Conservation (phyloP, 345 rosid genomes). For the Pseudoturritis turrita region DNA sequence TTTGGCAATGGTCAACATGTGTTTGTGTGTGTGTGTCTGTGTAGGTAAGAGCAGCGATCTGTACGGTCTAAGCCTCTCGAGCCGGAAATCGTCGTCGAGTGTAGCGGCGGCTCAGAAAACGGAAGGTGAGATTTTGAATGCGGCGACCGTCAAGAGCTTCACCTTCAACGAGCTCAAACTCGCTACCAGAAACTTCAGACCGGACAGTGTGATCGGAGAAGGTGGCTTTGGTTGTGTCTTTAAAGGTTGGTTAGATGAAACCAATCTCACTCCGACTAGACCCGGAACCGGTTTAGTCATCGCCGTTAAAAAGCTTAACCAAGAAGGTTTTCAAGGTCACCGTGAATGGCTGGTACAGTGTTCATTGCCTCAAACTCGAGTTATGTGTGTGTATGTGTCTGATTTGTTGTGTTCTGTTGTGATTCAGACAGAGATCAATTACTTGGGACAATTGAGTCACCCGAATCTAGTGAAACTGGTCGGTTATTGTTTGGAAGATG, state of each 20-base stretch:
- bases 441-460: slow-evolving; percentile 73
- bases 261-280: slow-evolving; percentile 53
- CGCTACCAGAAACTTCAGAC: slow-evolving; percentile 86
- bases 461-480: slow-evolving; percentile 84
- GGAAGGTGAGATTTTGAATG: slow-evolving; percentile 85
- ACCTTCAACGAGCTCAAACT: slow-evolving; percentile 60
- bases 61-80: slow-evolving; percentile 35
- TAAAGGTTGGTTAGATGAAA: slow-evolving; percentile 94
- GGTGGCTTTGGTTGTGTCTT: slow-evolving; percentile 98
- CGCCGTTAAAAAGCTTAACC: slow-evolving; percentile 90
- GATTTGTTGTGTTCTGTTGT: background rate
- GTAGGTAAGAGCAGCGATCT: slow-evolving; percentile 35
- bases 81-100: slow-evolving; percentile 47
- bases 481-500: slow-evolving; percentile 94
- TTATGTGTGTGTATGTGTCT: background rate
- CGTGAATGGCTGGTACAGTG: slow-evolving; percentile 91
- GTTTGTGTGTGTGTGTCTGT: background rate
- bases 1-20: background rate
- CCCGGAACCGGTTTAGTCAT: slow-evolving; percentile 87
- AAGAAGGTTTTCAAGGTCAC: slow-evolving; percentile 90
- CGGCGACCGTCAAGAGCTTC: slow-evolving; percentile 67
- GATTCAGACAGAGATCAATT: slow-evolving; percentile 80
- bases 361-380: background rate
- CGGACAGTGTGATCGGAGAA: slow-evolving; percentile 92
- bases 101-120: slow-evolving; percentile 61